Evolutionary conservation across 2,329 filamentous ascomycete species (phyloP).

Genomic region (Sodiomyces alkalinus): DNA sequence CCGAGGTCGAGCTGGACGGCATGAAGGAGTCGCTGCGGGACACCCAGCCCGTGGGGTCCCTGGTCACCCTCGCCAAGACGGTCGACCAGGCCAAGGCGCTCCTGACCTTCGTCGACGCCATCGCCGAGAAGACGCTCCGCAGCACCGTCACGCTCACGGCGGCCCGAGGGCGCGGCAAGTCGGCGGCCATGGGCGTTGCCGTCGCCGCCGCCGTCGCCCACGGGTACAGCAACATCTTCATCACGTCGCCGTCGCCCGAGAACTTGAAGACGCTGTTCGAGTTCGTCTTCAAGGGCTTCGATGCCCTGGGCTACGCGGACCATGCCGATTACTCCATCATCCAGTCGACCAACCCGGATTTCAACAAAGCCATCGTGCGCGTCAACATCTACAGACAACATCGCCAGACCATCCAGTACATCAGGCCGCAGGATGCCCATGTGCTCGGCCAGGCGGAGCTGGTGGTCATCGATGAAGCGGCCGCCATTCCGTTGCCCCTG

Average conservation of each 20-base stretch:
- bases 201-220: constrained; percentile 89
- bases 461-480: constrained; percentile 92
- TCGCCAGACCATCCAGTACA: constrained; percentile 96
- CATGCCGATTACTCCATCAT: constrained; percentile 97
- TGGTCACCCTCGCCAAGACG: constrained; percentile 75
- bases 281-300: constrained; percentile 96
- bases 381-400: constrained; percentile 94
- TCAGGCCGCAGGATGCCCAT: constrained; percentile 90
- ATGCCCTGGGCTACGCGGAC: constrained; percentile 83
- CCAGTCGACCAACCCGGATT: constrained; percentile 94
- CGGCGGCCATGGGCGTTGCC: constrained; percentile 84
- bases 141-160: constrained; percentile 91
- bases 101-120: constrained; percentile 92
- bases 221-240: constrained; percentile 98
- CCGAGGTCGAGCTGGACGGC: constrained; percentile 61
- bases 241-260: constrained; percentile 92
- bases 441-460: constrained; percentile 90
- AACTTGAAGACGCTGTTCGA: constrained; percentile 98
- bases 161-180: constrained; percentile 90
- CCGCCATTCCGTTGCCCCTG: constrained; percentile 84
- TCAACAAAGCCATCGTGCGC: constrained; percentile 96
- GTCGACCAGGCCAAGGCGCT: constrained; percentile 93
- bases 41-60: constrained; percentile 68
- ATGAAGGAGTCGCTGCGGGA: constrained; percentile 83
- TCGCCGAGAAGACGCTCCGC: constrained; percentile 85